Evolutionary conservation across 495 filamentous ascomycete genomes (phyloP), one percentile per base, ranked within the genome.

Genomic region (Penicillium egyptiacum): DNA sequence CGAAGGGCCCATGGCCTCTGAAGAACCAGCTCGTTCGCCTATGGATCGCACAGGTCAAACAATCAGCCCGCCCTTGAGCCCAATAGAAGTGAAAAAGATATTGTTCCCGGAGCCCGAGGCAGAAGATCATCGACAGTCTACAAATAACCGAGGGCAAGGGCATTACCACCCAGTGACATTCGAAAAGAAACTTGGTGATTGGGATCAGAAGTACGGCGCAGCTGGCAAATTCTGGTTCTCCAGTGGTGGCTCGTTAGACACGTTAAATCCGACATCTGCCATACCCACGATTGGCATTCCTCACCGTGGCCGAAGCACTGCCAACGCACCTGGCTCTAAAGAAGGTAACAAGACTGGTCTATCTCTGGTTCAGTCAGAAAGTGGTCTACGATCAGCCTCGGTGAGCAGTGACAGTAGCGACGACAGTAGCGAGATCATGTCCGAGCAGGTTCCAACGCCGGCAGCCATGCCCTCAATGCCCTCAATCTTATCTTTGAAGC

Each of bases 131-230:
- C 5, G 33, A 30, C 19, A 57, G 5, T 23, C 48, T 20, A 55
- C 62, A 19, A 41, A 59, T 17, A 33, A 33, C 16, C 56, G 56
- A 35, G 55, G 48, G 39, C 71, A 72, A 35, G 81, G 79, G 20
- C 66, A 76, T 50, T 83, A 81, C 63, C 71, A 76, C 37, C 74
- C 79, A 2, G 71, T 83, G 10, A 56, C 67, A 16, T 83, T 83
- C 55, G 75, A 75, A 59, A 68, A 62, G 39, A 78, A 72, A 45
- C 61, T 79, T 41, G 74, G 64, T 46, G 53, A 72, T 33, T 77
- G 77, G 62, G 75, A 81, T 56, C 68, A 77, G 41, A 84, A 83
- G 59, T 84, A 84, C 67, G 72, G 72, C 39, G 57, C 71, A 28
- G 61, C 72, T 16, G 81, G 81, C 20, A 77, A 77, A 22, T 84